Evolutionary conservation across 306 rosid genomes (phyloP).

Genomic region (Luffa acutangula): DNA sequence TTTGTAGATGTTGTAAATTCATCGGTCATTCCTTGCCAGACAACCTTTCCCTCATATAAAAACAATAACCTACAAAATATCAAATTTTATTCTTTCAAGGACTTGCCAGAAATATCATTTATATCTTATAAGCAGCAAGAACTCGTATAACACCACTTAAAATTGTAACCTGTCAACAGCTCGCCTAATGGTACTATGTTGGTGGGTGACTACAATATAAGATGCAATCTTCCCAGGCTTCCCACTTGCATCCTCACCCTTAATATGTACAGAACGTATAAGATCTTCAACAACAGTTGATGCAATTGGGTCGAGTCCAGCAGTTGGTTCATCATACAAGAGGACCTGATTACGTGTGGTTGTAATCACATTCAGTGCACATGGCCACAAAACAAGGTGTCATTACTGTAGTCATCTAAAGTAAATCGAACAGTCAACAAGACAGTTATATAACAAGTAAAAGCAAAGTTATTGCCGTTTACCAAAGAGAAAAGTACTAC

Average conservation of each 20-base stretch:
- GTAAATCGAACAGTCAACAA: background rate
- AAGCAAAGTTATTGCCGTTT: background rate
- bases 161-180: conserved; percentile 77
- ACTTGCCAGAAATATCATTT: background rate
- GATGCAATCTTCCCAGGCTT: conserved; percentile 81
- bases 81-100: conserved; percentile 12
- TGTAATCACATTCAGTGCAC: background rate
- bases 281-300: conserved; percentile 98
- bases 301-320: conserved; percentile 99
- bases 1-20: conserved; percentile 74
- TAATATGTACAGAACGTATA: conserved; percentile 82
- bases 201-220: conserved; percentile 93
- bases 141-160: background rate
- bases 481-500: background rate
- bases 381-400: conserved; percentile 8
- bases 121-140: background rate
- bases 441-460: background rate
- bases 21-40: conserved; percentile 95
- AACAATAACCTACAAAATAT: conserved; percentile 56
- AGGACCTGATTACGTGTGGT: conserved; percentile 46
- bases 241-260: conserved; percentile 59
- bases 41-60: conserved; percentile 81
- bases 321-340: conserved; percentile 93
- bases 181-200: conserved; percentile 90
- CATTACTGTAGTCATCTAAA: background rate